Evolutionary conservation across 2,329 filamentous ascomycete genomes (phyloP), one percentile per base, ranked within the genome.

Genomic region (Ophiostoma piceae): DNA sequence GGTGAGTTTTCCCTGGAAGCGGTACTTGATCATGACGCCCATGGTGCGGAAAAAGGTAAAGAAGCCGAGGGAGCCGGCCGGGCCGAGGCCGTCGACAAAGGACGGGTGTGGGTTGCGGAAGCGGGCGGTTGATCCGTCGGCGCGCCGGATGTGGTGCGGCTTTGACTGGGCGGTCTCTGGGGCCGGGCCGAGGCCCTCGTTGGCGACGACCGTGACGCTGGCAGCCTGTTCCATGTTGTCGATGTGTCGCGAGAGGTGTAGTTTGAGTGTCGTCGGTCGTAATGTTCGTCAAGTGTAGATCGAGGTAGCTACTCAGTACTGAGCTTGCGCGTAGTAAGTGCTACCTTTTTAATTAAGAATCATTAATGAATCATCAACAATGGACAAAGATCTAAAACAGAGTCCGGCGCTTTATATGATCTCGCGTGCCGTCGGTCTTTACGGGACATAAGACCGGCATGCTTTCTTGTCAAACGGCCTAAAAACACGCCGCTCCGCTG

Each of bases 31-130:
- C 2, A 82, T 74, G n/a, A 76, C 77, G 35, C 72, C 73, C 0
- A 79, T 12, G 6, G 79, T 75, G 19, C 74, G 74, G 29, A 71
- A 69, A 0, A 72, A 60, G 3, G 68, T 35, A 5, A 68, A 16
- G 19, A 71, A 16, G 1, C 47, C 35, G 41, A 70, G 22, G 2
- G 39, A 3, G 54, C 68, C 71, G 1, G 69, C 71, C 19, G 72
- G 67, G 1, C 72, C 72, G 9, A 73, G 67, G 2, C 71, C 75
- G 69, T 77, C 74, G 43, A 71, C 72, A 69, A 71, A 83, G 0
- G 84, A 86, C n/a, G 82, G 80, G 68, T 86, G 80, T 0, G 82
- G 81, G 72, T 87, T 87, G 70, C 78, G 78, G 76, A 86, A 87
- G 71, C 80, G 79, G 66, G 79, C 75, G 51, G 76, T 77, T 22